Conservation (phyloP, 257 asterid genomes). For the Coffea canephora region DNA sequence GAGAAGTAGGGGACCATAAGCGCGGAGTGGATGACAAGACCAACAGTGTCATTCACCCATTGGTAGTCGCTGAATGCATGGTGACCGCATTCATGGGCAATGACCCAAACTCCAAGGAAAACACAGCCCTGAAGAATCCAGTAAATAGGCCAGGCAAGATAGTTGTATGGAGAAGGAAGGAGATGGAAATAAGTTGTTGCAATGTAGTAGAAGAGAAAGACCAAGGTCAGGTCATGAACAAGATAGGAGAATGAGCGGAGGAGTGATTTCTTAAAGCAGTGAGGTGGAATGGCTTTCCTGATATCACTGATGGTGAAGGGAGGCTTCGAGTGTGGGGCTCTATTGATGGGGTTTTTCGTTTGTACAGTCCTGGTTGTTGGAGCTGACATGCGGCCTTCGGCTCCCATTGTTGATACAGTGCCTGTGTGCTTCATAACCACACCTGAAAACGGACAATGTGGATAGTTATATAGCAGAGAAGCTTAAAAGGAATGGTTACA, state of each 20-base stretch:
- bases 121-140: slow-evolving; percentile 60
- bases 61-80: slow-evolving; percentile 72
- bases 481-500: neutral
- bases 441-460: neutral
- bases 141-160: slow-evolving; percentile 52
- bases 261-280: slow-evolving; percentile 62
- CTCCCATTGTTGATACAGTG: slow-evolving; percentile 46
- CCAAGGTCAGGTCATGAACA: slow-evolving; percentile 44
- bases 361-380: slow-evolving; percentile 19
- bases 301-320: slow-evolving; percentile 60
- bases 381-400: slow-evolving; percentile 56
- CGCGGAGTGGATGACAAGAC: slow-evolving; percentile 67
- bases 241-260: slow-evolving; percentile 51
- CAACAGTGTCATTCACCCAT: slow-evolving; percentile 67
- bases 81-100: slow-evolving; percentile 77
- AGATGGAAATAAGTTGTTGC: slow-evolving; percentile 48
- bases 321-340: slow-evolving; percentile 58
- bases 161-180: slow-evolving; percentile 39
- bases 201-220: slow-evolving; percentile 42
- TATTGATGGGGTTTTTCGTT: slow-evolving; percentile 28
- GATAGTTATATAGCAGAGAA: neutral
- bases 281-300: slow-evolving; percentile 73
- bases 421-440: neutral
- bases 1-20: slow-evolving; percentile 72
- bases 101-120: slow-evolving; percentile 64